Base-by-base conservation (phyloP, 768 basidiomycete species). In the Dictyophora rubrovolvata region DNA sequence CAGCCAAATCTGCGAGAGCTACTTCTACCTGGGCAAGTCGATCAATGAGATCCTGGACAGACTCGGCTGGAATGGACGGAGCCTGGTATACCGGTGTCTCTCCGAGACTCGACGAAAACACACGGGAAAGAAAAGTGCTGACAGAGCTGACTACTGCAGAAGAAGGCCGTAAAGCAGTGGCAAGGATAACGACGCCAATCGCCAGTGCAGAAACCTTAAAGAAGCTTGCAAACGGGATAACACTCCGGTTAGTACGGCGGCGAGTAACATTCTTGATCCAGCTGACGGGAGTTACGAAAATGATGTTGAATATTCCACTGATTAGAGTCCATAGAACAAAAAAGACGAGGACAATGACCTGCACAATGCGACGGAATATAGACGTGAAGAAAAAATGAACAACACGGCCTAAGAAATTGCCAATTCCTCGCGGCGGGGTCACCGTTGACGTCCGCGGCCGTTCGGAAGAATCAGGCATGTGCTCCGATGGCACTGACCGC, bases 1-100 rank as follows among this genome's bases (percentile, higher is more conserved):
- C 20, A 4, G 83, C 80, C 16, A 92, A 72, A 7, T 78, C 75
- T 14, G 83, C 81, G 14, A 89, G 71, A 1, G 78, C 82, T 22
- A 71, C 75, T 69, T 91, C 89, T 46, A 91, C 77, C 36, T 73
- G 73, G 60, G 79, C 77, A 12, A 92, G 69, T 9, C 88, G 81
- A 7, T 75, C 73, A 1, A 82, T 74, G 21, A 91, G 72, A 57
- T 88, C 88, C 4, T 79, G 77, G 18, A 89, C 72, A 67, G 88
- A 79, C n/a, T 77, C 75, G 1, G 82, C 80, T 1, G 87, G 86
- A 9, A 73, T 68, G 10, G 79, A 78, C 0, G 87, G 84, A 0
- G 82, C 71, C 1, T 71, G 69, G 65, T 83, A 89, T 7, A 73
- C 67, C 1, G 68, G 63, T 48, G 23, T 54, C 48, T 54, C 49